Evolutionary conservation across 805 yeast species (phyloP), one percentile per base, ranked within the genome.

Genomic region (Blastobotrys mokoenaii): DNA sequence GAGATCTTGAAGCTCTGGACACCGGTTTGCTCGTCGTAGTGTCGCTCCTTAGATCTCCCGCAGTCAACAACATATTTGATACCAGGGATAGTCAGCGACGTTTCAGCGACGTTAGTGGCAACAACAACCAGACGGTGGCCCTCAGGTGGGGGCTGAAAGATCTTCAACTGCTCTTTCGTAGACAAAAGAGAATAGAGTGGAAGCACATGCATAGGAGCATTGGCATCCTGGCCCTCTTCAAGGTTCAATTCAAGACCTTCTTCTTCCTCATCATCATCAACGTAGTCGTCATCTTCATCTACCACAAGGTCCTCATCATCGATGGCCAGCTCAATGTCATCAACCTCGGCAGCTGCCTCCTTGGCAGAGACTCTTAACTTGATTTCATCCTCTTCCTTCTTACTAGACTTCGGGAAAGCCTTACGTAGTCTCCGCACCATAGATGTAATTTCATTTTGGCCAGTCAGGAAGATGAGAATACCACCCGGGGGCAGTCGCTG

Each of bases 21-120:
- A 2, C 95, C 95, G 10, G 87, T 84, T 27, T 78, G 80, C 52
- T 83, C 84, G 51, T 89, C 83, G 58, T 70, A 87, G 50, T 77
- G 79, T 44, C 97, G 74, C 60, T 90, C 97, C 58, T 93, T 93
- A 0, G 95, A 74, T 51, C 97, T 76, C 18, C 99, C 99, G 65
- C 94, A 78, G 63, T 93, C 99, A 40, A 93, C 85, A 31, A 93
- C 98, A 59, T 93, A 93, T 47, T 94, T 71, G 33, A 94, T 84
- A 8, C 95, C 94, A 0, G 98, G 98, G 55, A 93, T 93, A 0
- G 99, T 93, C 60, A 93, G 73, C 1, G 97, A 88, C 0, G 99
- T 93, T 63, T 93, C 99, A 0, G 99, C 99, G 46, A 93, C 95
- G 60, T 93, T 93, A 1, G 99, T 93, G 3, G 99, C 96, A 29